A percentile compares a stretch with the other conserved stretches of the same genome.
phyloP scores from a whole-genome alignment of 805 yeast species.

The Phaffomyces opuntiae region DNA sequence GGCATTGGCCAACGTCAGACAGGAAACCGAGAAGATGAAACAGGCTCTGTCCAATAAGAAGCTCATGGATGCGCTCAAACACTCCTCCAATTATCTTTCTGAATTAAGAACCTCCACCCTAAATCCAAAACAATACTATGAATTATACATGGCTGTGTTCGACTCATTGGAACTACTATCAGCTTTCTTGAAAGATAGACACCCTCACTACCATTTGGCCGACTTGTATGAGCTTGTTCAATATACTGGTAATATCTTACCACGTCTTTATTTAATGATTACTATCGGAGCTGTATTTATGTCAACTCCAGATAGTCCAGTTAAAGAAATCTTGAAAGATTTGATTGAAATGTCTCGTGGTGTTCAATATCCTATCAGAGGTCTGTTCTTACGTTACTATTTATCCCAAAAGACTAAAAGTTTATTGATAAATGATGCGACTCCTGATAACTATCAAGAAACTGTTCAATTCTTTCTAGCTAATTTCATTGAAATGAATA shows the following conservation, averaged over 20 bases:
- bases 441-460: conserved; percentile 39
- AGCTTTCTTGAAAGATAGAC: conserved; percentile 55
- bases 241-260: conserved; percentile 89
- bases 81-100: conserved; percentile 72
- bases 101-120: conserved; percentile 72
- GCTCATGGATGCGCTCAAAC: conserved; percentile 82
- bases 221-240: conserved; percentile 93
- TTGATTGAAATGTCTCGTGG: conserved; percentile 98
- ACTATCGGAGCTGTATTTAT: conserved; percentile 90
- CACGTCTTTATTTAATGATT: conserved; percentile 88
- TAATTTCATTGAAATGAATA: conserved; percentile 95
- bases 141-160: conserved; percentile 73
- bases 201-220: conserved; percentile 66
- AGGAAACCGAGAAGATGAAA: conserved; percentile 7
- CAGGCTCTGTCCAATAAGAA: conserved; percentile 29
- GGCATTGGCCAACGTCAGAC: conserved; percentile 4
- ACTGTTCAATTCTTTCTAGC: conserved; percentile 74
- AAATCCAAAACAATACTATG: conserved; percentile 90
- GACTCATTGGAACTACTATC: conserved; percentile 74
- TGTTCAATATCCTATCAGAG: conserved; percentile 91
- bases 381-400: conserved; percentile 84
- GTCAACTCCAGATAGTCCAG: conserved; percentile 70
- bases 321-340: conserved; percentile 82
- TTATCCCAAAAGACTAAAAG: conserved; percentile 72
- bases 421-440: conserved; percentile 17